A percentile compares a stretch with the other conserved stretches of the same genome.
phyloP scores from a whole-genome alignment of 441 rosid genomes.

The Erodium texanum region DNA sequence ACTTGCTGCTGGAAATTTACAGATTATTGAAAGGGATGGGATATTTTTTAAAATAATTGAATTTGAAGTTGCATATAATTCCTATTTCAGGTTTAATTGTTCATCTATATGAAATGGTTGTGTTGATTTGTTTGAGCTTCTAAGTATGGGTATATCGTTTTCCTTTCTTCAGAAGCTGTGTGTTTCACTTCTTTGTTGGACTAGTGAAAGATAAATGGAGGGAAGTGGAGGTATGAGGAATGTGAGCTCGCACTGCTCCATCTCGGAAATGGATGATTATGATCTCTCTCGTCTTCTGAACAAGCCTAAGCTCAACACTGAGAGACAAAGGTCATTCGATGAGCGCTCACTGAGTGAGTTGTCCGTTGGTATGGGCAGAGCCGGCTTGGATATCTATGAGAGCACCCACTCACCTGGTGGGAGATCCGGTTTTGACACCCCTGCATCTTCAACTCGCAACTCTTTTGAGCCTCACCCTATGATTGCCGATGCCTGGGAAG shows the following conservation, averaged over 20 bases:
- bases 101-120: neutral
- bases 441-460: slow-evolving; percentile 28
- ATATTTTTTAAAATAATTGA: neutral
- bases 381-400: slow-evolving; percentile 34
- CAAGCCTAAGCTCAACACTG: slow-evolving; percentile 58
- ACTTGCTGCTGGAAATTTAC: neutral
- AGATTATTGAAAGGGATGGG: neutral
- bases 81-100: neutral
- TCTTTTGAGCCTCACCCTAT: slow-evolving; percentile 49
- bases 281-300: slow-evolving; percentile 54
- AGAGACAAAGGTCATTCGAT: slow-evolving; percentile 62
- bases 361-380: slow-evolving; percentile 18
- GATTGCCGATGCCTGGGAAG: slow-evolving; percentile 76
- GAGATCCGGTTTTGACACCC: slow-evolving; percentile 56
- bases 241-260: neutral
- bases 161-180: neutral
- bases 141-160: neutral
- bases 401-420: slow-evolving; percentile 41
- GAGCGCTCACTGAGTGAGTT: slow-evolving; percentile 45
- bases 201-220: neutral
- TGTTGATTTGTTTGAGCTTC: neutral
- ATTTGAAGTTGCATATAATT: neutral
- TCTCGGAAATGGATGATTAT: slow-evolving; percentile 38
- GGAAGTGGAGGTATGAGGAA: slow-evolving; percentile 2
- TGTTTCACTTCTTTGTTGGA: neutral